These are phyloP conservation scores for Termitomyces sp. DNA, from an alignment of 768 basidiomycete genomes.

Conservation along the genomic window DNA sequence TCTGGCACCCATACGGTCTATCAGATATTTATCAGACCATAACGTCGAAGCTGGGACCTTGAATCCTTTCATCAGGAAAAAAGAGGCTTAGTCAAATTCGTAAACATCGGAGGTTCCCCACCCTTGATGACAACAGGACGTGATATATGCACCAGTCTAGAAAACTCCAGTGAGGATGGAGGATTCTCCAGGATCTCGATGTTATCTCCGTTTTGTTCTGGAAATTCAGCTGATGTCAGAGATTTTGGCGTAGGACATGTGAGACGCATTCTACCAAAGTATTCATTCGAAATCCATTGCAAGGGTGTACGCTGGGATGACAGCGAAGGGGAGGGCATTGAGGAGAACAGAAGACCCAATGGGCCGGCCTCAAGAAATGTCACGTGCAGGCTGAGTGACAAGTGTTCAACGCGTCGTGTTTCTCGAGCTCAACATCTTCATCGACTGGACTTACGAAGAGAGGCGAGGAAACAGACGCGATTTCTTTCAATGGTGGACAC, in stretches of 20 bases:
- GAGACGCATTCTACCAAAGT: slow-evolving; percentile 28
- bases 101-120: slow-evolving; percentile 11
- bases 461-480: neutral
- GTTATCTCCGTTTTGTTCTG: slow-evolving; percentile 59
- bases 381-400: neutral
- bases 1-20: slow-evolving; percentile 46
- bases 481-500: slow-evolving; percentile 20
- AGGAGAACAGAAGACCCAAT: neutral
- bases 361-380: neutral
- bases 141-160: slow-evolving; percentile 61
- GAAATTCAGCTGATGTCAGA: neutral
- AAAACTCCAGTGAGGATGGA: slow-evolving; percentile 69
- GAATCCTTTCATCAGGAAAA: slow-evolving; percentile 35
- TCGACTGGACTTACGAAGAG: neutral
- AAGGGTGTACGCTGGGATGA: slow-evolving; percentile 1
- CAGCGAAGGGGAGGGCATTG: neutral
- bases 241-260: neutral
- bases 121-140: slow-evolving; percentile 77
- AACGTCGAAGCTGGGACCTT: slow-evolving; percentile 41
- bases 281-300: slow-evolving; percentile 36
- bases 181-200: slow-evolving; percentile 47
- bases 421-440: neutral
- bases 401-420: slow-evolving; percentile 7
- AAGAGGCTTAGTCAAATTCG: neutral
- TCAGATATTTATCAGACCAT: slow-evolving; percentile 70